Conservation (phyloP, 2,329 filamentous ascomycete genomes). For the Lasiodiplodia hormozganensis region DNA sequence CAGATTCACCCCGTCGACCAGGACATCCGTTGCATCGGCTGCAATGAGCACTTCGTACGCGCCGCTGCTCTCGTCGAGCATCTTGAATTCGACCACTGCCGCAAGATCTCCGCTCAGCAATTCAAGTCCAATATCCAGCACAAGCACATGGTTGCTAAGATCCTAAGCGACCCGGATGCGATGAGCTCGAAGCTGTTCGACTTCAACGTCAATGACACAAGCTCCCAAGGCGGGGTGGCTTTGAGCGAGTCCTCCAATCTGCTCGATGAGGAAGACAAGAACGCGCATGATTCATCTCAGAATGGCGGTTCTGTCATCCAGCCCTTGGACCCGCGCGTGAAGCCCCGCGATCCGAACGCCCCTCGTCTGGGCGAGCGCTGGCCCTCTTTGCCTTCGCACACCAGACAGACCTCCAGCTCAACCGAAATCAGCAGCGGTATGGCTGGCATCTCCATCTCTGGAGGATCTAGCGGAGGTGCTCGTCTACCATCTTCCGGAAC, state of each 20-base stretch:
- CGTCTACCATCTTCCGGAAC: not conserved
- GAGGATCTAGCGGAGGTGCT: not conserved
- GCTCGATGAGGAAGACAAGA: not conserved
- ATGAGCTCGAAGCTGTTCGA: constrained; percentile 19
- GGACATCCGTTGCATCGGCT: constrained; percentile 61
- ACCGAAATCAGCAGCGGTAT: not conserved
- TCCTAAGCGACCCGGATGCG: constrained; percentile 37
- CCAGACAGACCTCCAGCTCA: not conserved
- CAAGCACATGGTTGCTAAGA: constrained; percentile 54
- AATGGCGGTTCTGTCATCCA: not conserved
- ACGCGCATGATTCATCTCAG: not conserved
- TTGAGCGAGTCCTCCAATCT: not conserved
- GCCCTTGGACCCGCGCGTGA: constrained; percentile 2
- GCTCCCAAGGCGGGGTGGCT: not conserved
- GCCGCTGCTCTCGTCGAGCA: constrained; percentile 61
- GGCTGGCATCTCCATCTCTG: not conserved
- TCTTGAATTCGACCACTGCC: constrained; percentile 61
- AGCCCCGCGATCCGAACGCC: not conserved
- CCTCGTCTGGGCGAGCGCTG: constrained; percentile 11
- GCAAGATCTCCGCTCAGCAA: constrained; percentile 48
- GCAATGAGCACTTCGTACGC: constrained; percentile 54
- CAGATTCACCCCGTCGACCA: constrained; percentile 59
- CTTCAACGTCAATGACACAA: constrained; percentile 27
- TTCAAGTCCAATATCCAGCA: constrained; percentile 59
- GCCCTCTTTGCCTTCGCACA: not conserved